Conservation (phyloP, 768 basidiomycete genomes). For the Pilatotrama ljubarskyi region DNA sequence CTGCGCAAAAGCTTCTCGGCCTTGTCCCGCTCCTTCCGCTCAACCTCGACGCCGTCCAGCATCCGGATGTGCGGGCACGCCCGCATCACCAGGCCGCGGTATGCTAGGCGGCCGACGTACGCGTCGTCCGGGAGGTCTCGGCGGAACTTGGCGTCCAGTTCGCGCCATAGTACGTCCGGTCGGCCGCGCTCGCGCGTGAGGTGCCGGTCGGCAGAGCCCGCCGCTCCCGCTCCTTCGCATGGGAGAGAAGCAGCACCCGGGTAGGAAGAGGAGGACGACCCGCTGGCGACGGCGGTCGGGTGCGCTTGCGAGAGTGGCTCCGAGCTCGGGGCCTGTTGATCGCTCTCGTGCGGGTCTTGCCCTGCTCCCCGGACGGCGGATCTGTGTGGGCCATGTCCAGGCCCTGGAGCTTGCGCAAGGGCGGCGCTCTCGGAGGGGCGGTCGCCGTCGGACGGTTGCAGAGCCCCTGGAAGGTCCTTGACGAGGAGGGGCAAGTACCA, state of each 20-base stretch:
- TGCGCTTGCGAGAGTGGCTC: neutral
- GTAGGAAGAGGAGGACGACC: neutral
- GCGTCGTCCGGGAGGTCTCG: conserved; percentile 85
- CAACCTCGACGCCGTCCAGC: conserved; percentile 86
- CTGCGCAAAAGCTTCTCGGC: conserved; percentile 67
- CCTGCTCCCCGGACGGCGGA: neutral
- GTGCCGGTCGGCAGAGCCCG: conserved; percentile 7
- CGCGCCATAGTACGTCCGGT: conserved; percentile 54
- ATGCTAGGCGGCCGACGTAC: conserved; percentile 85
- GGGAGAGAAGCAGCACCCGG: neutral
- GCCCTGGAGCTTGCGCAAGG: neutral
- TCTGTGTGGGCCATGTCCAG: neutral
- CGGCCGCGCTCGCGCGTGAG: conserved; percentile 14
- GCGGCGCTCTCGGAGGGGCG: conserved; percentile 20
- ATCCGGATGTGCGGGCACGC: conserved; percentile 63
- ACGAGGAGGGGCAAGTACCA: conserved; percentile 93
- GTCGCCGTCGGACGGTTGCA: conserved; percentile 52
- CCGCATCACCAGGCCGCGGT: conserved; percentile 86
- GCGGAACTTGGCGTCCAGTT: conserved; percentile 83
- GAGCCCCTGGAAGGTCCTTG: conserved; percentile 62
- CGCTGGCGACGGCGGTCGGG: neutral
- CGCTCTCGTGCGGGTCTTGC: neutral
- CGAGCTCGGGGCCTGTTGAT: conserved; percentile 1
- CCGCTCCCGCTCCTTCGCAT: neutral
- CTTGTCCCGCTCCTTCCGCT: conserved; percentile 83